Percentiles rank a stretch among this genome's conserved stretches.
These are phyloP conservation scores for Poa annua DNA, from an alignment of 176 grass and related monocot genomes.

Conservation along the genomic window DNA sequence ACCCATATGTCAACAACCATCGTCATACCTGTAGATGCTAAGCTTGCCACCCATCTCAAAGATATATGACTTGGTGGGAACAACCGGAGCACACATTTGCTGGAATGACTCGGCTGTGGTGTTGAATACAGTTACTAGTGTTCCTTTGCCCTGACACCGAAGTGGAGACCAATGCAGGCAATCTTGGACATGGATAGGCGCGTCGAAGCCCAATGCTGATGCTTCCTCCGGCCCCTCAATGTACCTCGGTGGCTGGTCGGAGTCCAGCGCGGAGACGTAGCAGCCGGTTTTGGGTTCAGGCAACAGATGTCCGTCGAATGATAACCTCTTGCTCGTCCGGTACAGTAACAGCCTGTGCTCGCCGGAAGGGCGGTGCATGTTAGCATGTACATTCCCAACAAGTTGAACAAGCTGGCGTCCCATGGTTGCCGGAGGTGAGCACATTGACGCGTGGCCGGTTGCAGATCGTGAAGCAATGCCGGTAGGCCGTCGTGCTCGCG, in stretches of 20 bases:
- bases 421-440: background rate
- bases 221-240: background rate
- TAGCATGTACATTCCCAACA: background rate
- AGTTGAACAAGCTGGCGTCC: background rate
- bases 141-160: background rate
- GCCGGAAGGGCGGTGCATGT: background rate
- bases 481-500: background rate
- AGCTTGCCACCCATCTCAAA: background rate
- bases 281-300: background rate
- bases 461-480: background rate
- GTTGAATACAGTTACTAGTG: background rate
- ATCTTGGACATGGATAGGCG: background rate
- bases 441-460: background rate
- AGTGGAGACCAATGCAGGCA: background rate
- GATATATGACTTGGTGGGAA: background rate
- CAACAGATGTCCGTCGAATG: background rate
- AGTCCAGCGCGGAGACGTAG: background rate
- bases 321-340: background rate
- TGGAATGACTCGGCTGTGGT: too few species aligned
- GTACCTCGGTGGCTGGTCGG: background rate
- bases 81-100: background rate
- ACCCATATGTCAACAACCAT: background rate
- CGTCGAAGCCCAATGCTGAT: background rate
- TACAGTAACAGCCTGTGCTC: background rate
- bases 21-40: background rate